phyloP scores from a whole-genome alignment of 2,329 filamentous ascomycete genomes.

The Penicillium sp. region DNA sequence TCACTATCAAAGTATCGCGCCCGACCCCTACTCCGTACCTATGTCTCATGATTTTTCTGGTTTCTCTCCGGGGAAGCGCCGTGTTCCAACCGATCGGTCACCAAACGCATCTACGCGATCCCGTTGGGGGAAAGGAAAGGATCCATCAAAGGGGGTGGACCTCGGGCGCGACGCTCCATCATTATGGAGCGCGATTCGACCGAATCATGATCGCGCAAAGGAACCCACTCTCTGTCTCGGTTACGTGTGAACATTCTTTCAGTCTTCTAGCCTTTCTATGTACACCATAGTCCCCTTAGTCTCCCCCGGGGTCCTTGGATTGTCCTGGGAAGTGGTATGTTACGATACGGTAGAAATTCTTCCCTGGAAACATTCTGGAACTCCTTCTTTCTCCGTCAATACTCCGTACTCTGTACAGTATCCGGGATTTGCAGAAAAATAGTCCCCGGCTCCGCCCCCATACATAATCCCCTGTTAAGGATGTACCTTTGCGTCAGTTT shows the following conservation, averaged over 20 bases:
- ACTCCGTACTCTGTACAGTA: background rate
- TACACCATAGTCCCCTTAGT: background rate
- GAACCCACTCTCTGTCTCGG: conserved; percentile 17
- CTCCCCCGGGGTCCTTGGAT: conserved; percentile 14
- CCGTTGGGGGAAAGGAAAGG: conserved; percentile 8
- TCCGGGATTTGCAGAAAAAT: conserved; percentile 9
- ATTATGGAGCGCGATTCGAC: conserved; percentile 5
- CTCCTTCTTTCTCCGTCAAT: conserved; percentile 12
- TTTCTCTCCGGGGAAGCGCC: background rate
- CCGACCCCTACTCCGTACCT: background rate
- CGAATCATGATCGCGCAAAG: conserved; percentile 10
- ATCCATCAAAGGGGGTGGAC: conserved; percentile 27
- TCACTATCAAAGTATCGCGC: background rate
- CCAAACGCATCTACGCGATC: conserved; percentile 4
- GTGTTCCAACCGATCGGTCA: conserved; percentile 7
- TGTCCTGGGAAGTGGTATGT: background rate
- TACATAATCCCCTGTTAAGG: conserved; percentile 7
- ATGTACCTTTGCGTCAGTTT: conserved; percentile 10
- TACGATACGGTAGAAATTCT: background rate
- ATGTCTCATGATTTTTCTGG: conserved; percentile 3
- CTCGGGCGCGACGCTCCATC: conserved; percentile 11
- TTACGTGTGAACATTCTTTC: conserved; percentile 28
- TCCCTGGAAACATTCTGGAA: conserved; percentile 15
- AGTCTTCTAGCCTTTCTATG: conserved; percentile 22
- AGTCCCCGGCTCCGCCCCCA: conserved; percentile 18